Conservation (phyloP, 2,329 filamentous ascomycete species). For the Hymenoscyphus fraxineus region DNA sequence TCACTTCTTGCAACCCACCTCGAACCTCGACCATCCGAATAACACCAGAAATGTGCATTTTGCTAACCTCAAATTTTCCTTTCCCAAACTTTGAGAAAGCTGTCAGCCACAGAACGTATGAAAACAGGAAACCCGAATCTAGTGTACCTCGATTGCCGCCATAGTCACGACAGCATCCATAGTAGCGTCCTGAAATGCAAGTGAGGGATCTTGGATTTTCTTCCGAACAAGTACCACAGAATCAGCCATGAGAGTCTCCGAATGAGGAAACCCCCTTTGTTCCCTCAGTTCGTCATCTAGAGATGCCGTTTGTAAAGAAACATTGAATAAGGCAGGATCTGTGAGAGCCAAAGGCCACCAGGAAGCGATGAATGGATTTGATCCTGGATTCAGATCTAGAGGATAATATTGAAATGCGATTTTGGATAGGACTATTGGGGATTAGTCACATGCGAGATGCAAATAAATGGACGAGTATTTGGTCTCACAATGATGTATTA, state of each 20-base stretch:
- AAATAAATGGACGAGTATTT: neutral
- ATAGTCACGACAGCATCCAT: constrained; percentile 55
- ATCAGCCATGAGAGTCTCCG: constrained; percentile 54
- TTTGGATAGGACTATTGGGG: constrained; percentile 47
- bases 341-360: constrained; percentile 57
- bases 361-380: constrained; percentile 55
- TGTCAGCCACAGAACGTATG: constrained; percentile 47
- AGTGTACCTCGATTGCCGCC: constrained; percentile 52
- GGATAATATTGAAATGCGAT: constrained; percentile 60
- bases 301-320: constrained; percentile 56
- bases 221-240: constrained; percentile 50
- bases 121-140: constrained; percentile 41
- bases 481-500: constrained; percentile 53
- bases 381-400: constrained; percentile 47
- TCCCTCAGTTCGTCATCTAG: constrained; percentile 51
- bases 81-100: constrained; percentile 38
- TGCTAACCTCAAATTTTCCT: constrained; percentile 19
- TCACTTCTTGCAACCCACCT: constrained; percentile 22
- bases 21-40: constrained; percentile 24
- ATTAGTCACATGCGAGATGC: constrained; percentile 12
- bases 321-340: constrained; percentile 55
- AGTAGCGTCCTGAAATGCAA: constrained; percentile 52
- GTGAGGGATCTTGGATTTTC: constrained; percentile 44
- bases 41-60: constrained; percentile 26
- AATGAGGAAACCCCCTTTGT: constrained; percentile 49